Conservation (phyloP, 371 early-diverging fungal species). For the Coemansia sp. region DNA sequence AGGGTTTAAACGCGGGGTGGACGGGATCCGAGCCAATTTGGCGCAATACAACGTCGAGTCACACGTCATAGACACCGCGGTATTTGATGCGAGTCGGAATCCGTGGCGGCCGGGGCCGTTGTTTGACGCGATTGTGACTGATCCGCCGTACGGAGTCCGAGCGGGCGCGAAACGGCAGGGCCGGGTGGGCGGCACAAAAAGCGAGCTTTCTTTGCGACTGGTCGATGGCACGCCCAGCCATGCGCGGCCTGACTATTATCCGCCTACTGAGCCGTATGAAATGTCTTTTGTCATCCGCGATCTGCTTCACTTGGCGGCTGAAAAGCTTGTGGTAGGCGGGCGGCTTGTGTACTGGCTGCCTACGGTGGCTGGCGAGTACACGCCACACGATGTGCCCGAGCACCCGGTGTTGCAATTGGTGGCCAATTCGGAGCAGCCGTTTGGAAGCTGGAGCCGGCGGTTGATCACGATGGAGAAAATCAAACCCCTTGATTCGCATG, state of each 20-base stretch:
- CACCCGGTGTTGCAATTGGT: constrained; percentile 80
- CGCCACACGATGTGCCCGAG: constrained; percentile 73
- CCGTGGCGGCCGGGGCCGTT: constrained; percentile 76
- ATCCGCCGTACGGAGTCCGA: constrained; percentile 96
- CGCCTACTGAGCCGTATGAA: constrained; percentile 90
- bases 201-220: constrained; percentile 55
- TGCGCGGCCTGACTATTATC: constrained; percentile 70
- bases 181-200: constrained; percentile 61
- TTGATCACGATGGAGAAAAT: constrained; percentile 92
- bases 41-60: constrained; percentile 75
- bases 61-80: constrained; percentile 76
- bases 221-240: constrained; percentile 62
- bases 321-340: constrained; percentile 76
- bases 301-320: constrained; percentile 80
- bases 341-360: constrained; percentile 96
- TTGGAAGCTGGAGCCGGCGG: constrained; percentile 91
- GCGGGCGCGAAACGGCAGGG: constrained; percentile 95
- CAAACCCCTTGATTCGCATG: not conserved
- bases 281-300: constrained; percentile 87
- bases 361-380: constrained; percentile 79
- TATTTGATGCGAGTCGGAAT: constrained; percentile 86
- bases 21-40: constrained; percentile 69
- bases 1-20: constrained; percentile 34
- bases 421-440: constrained; percentile 88
- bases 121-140: constrained; percentile 84